Percentiles rank a stretch among this genome's conserved stretches.
phyloP scores from a whole-genome alignment of 2,329 filamentous ascomycete species.

The Uncinocarpus reesii region DNA sequence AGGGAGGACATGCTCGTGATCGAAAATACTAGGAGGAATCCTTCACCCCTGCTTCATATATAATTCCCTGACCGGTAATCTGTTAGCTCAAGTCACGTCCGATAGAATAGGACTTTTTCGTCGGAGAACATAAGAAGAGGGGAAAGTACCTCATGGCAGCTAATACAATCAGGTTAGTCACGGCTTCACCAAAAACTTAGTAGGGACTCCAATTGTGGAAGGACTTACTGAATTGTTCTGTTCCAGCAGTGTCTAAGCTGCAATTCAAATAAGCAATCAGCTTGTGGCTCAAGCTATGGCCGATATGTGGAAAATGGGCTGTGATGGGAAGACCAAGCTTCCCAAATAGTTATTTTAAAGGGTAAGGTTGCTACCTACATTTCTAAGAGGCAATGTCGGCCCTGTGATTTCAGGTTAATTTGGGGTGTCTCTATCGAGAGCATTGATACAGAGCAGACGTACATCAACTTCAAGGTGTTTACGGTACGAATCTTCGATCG shows the following conservation, averaged over 20 bases:
- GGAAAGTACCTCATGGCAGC: slow-evolving; percentile 48
- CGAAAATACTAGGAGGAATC: slow-evolving; percentile 84
- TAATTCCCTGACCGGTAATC: slow-evolving; percentile 48
- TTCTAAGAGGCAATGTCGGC: slow-evolving; percentile 77
- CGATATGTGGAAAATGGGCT: background rate
- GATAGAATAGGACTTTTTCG: background rate
- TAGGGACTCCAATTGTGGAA: slow-evolving; percentile 2
- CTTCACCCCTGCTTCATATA: slow-evolving; percentile 93
- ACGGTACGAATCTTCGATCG: slow-evolving; percentile 78
- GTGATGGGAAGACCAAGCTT: background rate
- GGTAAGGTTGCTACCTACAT: slow-evolving; percentile 51
- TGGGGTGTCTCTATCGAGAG: background rate
- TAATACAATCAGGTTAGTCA: slow-evolving; percentile 21
- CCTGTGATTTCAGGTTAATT: slow-evolving; percentile 42
- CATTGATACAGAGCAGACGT: slow-evolving; percentile 34
- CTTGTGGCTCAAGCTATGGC: background rate
- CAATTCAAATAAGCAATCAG: slow-evolving; percentile 9
- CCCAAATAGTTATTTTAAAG: background rate
- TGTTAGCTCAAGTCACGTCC: background rate
- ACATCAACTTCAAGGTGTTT: slow-evolving; percentile 87
- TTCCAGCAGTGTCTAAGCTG: slow-evolving; percentile 79
- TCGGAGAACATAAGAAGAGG: too few species aligned
- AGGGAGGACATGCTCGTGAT: slow-evolving; percentile 80
- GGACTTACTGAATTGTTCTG: slow-evolving; percentile 78
- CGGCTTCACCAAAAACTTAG: slow-evolving; percentile 14